Base-by-base conservation (phyloP, 148 eudicot species). In the Heliamphora exappendiculata region DNA sequence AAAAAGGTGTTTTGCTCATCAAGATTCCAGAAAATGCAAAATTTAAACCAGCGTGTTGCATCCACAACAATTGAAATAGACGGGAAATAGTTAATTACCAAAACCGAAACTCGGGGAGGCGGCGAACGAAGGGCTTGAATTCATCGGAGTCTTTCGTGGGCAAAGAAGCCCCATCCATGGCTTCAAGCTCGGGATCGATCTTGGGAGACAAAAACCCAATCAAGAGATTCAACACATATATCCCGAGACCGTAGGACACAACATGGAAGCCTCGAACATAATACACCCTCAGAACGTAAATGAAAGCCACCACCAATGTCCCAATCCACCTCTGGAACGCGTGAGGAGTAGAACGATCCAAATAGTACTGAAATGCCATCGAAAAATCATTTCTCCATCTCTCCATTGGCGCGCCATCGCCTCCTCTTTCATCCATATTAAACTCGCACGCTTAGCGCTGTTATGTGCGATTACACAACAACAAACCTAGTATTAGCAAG, bases 161-260 rank as follows among this genome's bases (percentile, higher is more conserved):
- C 42, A 84, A 81, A 34, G 82, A 49, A 80, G 88, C 84, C 20
- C 91, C 93, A 62, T 91, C 98, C 36, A 82, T 59, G 62, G 81
- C 88, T 82, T 93, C 98, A 72, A 91, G 71, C 84, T 89, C 98
- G 0, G 93, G 96, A 73, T 91, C 96, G 74, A 89, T 84, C 66
- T 83, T 84, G 5, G 98, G 98, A 28, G 98, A 93, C 76, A 93
- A 76, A 82, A 93, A 93, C 44, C 94, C 96, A 22, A 93, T 93
- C 82, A 93, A 76, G 86, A n/a, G n/a, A n/a, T n/a, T n/a, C n/a
- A n/a, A n/a, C n/a, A n/a, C n/a, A n/a, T n/a, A n/a, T n/a, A n/a
- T 93, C 20, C 93, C 96, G 73, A 93, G 81, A 41, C 96, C 96
- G 76, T 91, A 93, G 31, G 90, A 83, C n/a, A 91, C 82, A 9